Conservation (phyloP, 1,284 basidiomycete species). For the Xerocomus minutiporus region DNA sequence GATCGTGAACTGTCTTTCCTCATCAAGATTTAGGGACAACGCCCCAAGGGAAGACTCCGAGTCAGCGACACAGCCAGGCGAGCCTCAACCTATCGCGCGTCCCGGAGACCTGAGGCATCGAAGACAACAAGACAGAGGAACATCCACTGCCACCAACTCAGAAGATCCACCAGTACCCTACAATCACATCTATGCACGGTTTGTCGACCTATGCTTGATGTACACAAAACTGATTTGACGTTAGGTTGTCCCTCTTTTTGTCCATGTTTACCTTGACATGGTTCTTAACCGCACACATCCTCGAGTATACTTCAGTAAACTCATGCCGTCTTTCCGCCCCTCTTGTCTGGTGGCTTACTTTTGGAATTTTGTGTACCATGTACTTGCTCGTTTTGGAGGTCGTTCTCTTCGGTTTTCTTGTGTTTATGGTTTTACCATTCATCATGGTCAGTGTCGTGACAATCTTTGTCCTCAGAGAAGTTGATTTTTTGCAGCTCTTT, state of each 20-base stretch:
- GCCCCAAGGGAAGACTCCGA: slow-evolving; percentile 28
- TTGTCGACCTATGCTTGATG: slow-evolving; percentile 15
- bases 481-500: slow-evolving; percentile 47
- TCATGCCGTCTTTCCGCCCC: slow-evolving; percentile 67
- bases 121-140: slow-evolving; percentile 25
- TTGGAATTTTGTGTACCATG: slow-evolving; percentile 72
- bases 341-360: slow-evolving; percentile 78
- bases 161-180: slow-evolving; percentile 32
- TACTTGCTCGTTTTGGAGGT: slow-evolving; percentile 74
- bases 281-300: slow-evolving; percentile 74
- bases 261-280: slow-evolving; percentile 69
- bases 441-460: slow-evolving; percentile 54
- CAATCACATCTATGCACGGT: slow-evolving; percentile 38
- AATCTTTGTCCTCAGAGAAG: slow-evolving; percentile 2
- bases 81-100: slow-evolving; percentile 12
- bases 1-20: slow-evolving; percentile 1
- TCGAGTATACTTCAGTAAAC: slow-evolving; percentile 68
- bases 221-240: slow-evolving; percentile 1
- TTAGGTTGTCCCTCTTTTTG: slow-evolving; percentile 57
- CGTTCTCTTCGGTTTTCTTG: slow-evolving; percentile 61
- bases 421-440: slow-evolving; percentile 73
- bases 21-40: slow-evolving; percentile 23
- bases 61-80: slow-evolving; percentile 18
- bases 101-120: slow-evolving; percentile 19
- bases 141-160: slow-evolving; percentile 15